Conservation (phyloP, 805 yeast species). For the Candida parachauliodes region DNA sequence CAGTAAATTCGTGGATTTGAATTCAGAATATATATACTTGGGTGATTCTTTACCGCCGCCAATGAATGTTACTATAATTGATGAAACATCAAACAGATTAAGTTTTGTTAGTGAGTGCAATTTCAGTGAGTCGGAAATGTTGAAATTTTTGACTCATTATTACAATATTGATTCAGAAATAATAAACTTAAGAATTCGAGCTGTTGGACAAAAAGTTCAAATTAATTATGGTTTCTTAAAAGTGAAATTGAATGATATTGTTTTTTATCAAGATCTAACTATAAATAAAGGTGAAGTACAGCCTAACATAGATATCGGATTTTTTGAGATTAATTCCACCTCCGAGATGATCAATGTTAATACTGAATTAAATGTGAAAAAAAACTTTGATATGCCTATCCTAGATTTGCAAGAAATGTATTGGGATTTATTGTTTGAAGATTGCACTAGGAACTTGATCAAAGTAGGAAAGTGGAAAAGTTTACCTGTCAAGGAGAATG, state of each 20-base stretch:
- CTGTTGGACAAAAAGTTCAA: slow-evolving; percentile 10
- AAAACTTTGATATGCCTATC: slow-evolving; percentile 7
- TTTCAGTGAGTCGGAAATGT: slow-evolving; percentile 17
- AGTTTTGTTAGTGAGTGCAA: slow-evolving; percentile 21
- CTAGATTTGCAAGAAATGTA: slow-evolving; percentile 18
- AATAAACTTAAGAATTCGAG: slow-evolving; percentile 21
- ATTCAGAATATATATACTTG: slow-evolving; percentile 16
- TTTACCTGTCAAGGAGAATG: slow-evolving; percentile 10
- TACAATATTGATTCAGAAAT: slow-evolving; percentile 14
- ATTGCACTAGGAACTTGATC: slow-evolving; percentile 19
- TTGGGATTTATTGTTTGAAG: slow-evolving; percentile 26
- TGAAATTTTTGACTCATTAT: slow-evolving; percentile 15
- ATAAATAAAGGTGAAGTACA: slow-evolving; percentile 11
- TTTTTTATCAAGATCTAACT: slow-evolving; percentile 12
- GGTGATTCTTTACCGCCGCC: slow-evolving; percentile 24
- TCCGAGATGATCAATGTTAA: background rate
- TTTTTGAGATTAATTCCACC: slow-evolving; percentile 12
- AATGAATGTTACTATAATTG: slow-evolving; percentile 17
- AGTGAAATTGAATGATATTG: slow-evolving; percentile 13
- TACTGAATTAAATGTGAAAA: background rate
- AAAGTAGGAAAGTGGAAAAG: slow-evolving; percentile 23
- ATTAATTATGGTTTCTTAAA: slow-evolving; percentile 18
- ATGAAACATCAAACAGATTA: slow-evolving; percentile 18
- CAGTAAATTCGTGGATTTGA: slow-evolving; percentile 13
- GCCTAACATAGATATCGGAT: slow-evolving; percentile 16